Conservation (phyloP, 73 alveolate genomes). For the Symbiodinium natans region DNA sequence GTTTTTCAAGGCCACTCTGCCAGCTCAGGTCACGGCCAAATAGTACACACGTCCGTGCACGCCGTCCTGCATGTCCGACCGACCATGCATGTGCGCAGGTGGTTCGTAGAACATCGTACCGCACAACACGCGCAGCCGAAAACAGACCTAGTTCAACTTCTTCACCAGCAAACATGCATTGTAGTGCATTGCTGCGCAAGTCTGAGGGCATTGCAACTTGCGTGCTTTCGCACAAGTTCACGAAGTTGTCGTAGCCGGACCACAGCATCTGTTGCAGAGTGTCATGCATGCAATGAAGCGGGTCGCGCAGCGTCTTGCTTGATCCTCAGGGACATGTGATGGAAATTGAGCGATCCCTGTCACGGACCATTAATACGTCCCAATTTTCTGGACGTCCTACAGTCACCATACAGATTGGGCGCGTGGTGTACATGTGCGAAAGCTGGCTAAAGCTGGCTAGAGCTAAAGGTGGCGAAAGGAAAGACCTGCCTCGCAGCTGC, state of each 20-base stretch:
- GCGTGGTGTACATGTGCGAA: too few relatives aligned
- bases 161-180: neutral
- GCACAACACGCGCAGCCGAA: neutral
- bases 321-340: too few relatives aligned
- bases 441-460: neutral
- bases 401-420: too few relatives aligned
- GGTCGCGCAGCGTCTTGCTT: too few relatives aligned
- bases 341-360: too few relatives aligned
- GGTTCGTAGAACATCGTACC: neutral
- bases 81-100: neutral
- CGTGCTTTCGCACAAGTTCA: conserved; percentile 81
- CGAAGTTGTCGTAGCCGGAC: conserved; percentile 71
- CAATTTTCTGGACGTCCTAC: too few relatives aligned
- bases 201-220: conserved; percentile 30
- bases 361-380: too few relatives aligned
- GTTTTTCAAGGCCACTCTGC: neutral
- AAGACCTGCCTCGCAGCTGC: conserved; percentile 56
- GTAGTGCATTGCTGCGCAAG: neutral
- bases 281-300: neutral
- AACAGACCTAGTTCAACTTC: neutral
- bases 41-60: conserved; percentile 67
- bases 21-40: conserved; percentile 21
- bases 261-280: conserved; percentile 33
- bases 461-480: neutral
- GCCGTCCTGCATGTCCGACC: conserved; percentile 28